Evolutionary conservation across 805 yeast species (phyloP), one percentile per base, ranked within the genome.

Genomic region (Wickerhamomyces rabaulensis): DNA sequence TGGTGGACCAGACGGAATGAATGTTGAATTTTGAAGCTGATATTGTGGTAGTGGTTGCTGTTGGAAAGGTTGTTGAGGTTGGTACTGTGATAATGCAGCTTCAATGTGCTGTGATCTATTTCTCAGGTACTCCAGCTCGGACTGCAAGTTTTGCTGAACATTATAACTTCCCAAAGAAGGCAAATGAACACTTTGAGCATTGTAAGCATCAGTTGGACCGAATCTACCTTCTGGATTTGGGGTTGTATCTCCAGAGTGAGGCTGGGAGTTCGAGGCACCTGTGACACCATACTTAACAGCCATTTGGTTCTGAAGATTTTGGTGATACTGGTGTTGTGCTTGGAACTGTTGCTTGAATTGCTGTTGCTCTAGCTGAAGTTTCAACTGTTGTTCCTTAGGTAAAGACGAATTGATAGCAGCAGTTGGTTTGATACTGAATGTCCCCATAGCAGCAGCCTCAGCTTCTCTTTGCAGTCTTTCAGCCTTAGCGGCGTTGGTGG

Each of bases 231-330:
- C 23, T 10, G n/a, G 23, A 9, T 6, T 20, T 6, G 39, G 39
- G 6, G 16, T 36, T 3, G 25, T 6, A 10, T 13, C 25, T 6
- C 9, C 23, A 20, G 23, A 19, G 10, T 19, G 23, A 13, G 39
- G 23, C 12, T 19, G 23, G 10, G 23, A 13, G 20, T 16, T 20
- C 9, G 23, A 13, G 10, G 25, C 39, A 6, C 57, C 59, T 17
- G 51, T 51, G 17, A 44, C 49, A 27, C 57, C 58, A 44, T 56
- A 58, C 41, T 52, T 55, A 2, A 55, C 55, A 9, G 60, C 58
- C 48, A 55, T 49, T 40, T 52, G 55, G 12, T 20, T 21, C 20
- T 57, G 60, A 16, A 53, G 36, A n/a, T n/a, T 23, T 17, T 48
- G 54, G 36, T 55, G 61, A 12, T 48, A 43, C 15, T 49, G 53